Percentiles rank a stretch among this genome's conserved stretches.
These are phyloP conservation scores for Calycina herbarum DNA, from an alignment of 2,329 filamentous ascomycete species.

Conservation along the genomic window DNA sequence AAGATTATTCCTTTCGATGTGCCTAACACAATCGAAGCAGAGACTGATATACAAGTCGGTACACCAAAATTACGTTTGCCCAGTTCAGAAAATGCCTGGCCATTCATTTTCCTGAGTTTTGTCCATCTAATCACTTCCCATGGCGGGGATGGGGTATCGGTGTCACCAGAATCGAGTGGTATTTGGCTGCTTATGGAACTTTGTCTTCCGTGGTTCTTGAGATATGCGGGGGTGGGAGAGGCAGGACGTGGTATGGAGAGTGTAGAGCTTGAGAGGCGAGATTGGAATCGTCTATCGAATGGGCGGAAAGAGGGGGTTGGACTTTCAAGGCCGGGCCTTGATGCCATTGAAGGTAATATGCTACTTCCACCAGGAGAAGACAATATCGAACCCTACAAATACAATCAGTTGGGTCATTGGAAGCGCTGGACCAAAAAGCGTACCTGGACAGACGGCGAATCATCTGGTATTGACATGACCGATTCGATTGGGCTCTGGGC, in stretches of 20 bases:
- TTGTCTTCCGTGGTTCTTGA: constrained; percentile 75
- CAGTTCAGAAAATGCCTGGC: constrained; percentile 87
- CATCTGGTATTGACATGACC: constrained; percentile 72
- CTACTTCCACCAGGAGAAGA: constrained; percentile 76
- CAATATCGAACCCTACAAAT: constrained; percentile 56
- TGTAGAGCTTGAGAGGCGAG: constrained; percentile 66
- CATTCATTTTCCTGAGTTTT: constrained; percentile 83
- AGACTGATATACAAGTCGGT: constrained; percentile 86
- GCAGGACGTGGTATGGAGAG: constrained; percentile 63
- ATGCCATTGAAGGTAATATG: constrained; percentile 67
- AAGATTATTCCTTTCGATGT: constrained; percentile 93
- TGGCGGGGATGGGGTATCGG: constrained; percentile 73
- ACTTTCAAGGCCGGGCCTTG: constrained; percentile 63
- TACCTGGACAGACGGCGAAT: constrained; percentile 82
- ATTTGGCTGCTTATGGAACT: constrained; percentile 75
- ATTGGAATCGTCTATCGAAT: constrained; percentile 93
- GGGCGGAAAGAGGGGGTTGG: constrained; percentile 84
- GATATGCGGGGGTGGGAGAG: constrained; percentile 65
- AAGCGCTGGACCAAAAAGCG: constrained; percentile 25
- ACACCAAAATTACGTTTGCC: constrained; percentile 90
- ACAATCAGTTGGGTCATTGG: constrained; percentile 15
- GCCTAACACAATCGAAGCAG: constrained; percentile 83
- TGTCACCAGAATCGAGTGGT: constrained; percentile 59
- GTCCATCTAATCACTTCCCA: constrained; percentile 99
- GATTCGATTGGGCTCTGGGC: constrained; percentile 69